Evolutionary conservation across 1,284 basidiomycete species (phyloP), one percentile per base, ranked within the genome.

Genomic region (Prillingera fragicola): DNA sequence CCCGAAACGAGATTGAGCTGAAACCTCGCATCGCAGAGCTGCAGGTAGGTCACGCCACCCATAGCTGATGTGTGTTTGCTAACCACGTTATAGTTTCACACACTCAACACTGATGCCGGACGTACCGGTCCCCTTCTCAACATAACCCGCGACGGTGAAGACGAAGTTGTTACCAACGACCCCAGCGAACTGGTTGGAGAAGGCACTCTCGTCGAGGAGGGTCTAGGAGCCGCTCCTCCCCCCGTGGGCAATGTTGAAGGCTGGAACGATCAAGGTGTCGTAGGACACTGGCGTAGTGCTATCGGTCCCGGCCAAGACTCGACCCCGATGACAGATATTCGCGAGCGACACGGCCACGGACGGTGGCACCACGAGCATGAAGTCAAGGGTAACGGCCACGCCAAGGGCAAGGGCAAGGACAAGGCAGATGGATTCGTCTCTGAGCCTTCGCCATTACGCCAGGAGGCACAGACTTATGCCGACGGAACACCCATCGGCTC

Each of bases 1-100:
- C 65, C 4, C 48, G 59, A 26, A 63, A 62, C 39, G 60, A 62
- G 29, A 68, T 71, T 38, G 59, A 58, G n/a, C 55, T 70, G 13
- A 49, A 61, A 28, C 61, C 69, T 1, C 45, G 69, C 22, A 45
- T 65, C 19, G 44, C 60, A 3, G 54, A 63, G 23, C 54, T 67
- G 26, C 62, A 67, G 45, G 68, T 68, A 47, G 56, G 63, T 51
- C 10, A 18, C 18, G 5, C 17, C 26, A 32, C 12, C 29, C 15
- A 14, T 29, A 8, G 10, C 23, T 31, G 18, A 18, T 40, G 14
- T n/a, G n/a, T n/a, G n/a, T n/a, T n/a, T n/a, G n/a, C n/a, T n/a
- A n/a, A n/a, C n/a, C n/a, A n/a, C n/a, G n/a, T n/a, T n/a, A n/a
- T n/a, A n/a, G n/a, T n/a, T n/a, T n/a, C n/a, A n/a, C n/a, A n/a